Conservation (phyloP, 1,139 yeast genomes). For the Suhomyces maxii region DNA sequence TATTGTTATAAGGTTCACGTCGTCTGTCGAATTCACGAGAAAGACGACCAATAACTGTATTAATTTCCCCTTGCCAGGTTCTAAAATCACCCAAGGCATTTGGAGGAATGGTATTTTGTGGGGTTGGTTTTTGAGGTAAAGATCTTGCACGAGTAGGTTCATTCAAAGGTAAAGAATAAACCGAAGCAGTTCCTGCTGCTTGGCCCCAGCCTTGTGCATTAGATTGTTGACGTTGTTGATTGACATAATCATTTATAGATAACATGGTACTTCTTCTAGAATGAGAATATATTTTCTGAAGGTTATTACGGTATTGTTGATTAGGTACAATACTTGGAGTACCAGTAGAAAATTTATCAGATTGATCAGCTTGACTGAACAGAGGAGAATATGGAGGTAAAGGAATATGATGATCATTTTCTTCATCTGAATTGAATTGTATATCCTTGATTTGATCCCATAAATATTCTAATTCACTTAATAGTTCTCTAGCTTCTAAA, state of each 20-base stretch:
- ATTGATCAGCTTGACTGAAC: conserved; percentile 33
- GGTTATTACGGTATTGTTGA: conserved; percentile 35
- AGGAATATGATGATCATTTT: conserved; percentile 22
- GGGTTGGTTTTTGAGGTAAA: conserved; percentile 3
- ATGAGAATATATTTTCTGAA: conserved; percentile 48
- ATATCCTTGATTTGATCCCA: conserved; percentile 76
- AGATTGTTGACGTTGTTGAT: conserved; percentile 34
- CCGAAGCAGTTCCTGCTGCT: conserved; percentile 21
- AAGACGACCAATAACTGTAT: conserved; percentile 39
- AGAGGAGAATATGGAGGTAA: conserved; percentile 42
- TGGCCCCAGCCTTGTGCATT: conserved; percentile 15
- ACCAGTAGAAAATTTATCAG: conserved; percentile 39
- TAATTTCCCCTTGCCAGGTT: conserved; percentile 49
- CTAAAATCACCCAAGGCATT: conserved; percentile 37
- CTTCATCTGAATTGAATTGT: conserved; percentile 35
- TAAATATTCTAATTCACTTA: conserved; percentile 64
- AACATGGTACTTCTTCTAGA: conserved; percentile 43
- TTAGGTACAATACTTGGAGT: conserved; percentile 39
- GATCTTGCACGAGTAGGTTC: conserved; percentile 8
- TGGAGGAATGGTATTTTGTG: conserved; percentile 4
- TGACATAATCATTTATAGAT: conserved; percentile 40
- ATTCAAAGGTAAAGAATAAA: conserved; percentile 25
- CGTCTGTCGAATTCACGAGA: conserved; percentile 35
- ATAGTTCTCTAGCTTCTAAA: conserved; percentile 63
- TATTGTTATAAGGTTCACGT: conserved; percentile 4